Evolutionary conservation across 768 basidiomycete species (phyloP).

Genomic region (Chlorophyllum brunneum): DNA sequence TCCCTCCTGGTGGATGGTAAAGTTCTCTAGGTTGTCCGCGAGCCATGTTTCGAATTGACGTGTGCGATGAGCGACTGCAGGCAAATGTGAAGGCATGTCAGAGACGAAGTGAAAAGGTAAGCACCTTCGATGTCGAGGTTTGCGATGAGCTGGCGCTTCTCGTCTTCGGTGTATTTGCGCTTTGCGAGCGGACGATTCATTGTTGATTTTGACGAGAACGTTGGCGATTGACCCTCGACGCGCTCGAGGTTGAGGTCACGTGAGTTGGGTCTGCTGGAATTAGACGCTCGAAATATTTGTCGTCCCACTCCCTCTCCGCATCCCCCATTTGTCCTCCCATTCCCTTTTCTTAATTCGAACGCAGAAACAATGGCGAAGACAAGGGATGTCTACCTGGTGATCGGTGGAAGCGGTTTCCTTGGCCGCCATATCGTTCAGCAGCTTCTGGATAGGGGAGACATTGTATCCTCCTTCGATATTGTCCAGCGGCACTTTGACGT

Average conservation of each 20-base stretch:
- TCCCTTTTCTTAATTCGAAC: neutral
- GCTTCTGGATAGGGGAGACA: constrained; percentile 72
- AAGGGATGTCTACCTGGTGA: constrained; percentile 80
- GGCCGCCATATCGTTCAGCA: constrained; percentile 89
- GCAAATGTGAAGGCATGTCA: constrained; percentile 10
- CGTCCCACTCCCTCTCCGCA: constrained; percentile 12
- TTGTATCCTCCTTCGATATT: constrained; percentile 86
- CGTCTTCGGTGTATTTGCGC: constrained; percentile 51
- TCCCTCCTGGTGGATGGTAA: constrained; percentile 70
- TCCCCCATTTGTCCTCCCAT: neutral
- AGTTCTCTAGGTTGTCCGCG: constrained; percentile 67
- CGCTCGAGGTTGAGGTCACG: constrained; percentile 29
- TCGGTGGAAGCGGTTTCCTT: constrained; percentile 92
- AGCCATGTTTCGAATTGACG: constrained; percentile 77
- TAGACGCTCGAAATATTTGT: constrained; percentile 22
- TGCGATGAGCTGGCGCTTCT: constrained; percentile 69
- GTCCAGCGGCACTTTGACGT: constrained; percentile 88
- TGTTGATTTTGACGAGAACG: constrained; percentile 7
- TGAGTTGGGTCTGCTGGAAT: constrained; percentile 22
- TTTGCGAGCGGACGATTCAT: constrained; percentile 28
- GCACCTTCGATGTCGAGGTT: constrained; percentile 86
- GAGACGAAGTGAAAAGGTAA: constrained; percentile 14
- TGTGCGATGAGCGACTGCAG: constrained; percentile 66
- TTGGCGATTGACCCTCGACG: constrained; percentile 11
- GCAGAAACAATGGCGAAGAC: constrained; percentile 26